Conservation (phyloP, 257 asterid genomes). For the Solanum tacnaense region DNA sequence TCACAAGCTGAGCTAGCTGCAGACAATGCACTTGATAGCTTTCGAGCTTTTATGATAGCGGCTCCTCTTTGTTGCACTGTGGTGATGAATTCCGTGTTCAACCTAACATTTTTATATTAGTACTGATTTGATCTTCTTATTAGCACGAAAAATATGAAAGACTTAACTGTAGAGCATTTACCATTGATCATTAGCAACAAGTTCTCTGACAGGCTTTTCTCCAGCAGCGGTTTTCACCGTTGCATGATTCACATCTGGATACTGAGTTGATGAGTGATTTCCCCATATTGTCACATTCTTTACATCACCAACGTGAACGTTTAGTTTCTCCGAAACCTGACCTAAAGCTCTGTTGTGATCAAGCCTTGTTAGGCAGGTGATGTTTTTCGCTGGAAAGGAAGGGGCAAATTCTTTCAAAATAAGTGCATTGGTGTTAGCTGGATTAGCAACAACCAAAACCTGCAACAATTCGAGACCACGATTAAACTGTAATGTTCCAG, state of each 20-base stretch:
- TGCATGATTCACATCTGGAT: constrained; percentile 75
- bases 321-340: constrained; percentile 48
- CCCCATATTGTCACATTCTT: constrained; percentile 87
- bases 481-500: neutral
- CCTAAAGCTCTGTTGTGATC: constrained; percentile 77
- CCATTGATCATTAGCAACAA: constrained; percentile 54
- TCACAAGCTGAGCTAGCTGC: constrained; percentile 89
- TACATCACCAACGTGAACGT: constrained; percentile 50
- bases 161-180: neutral
- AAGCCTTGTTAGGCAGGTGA: constrained; percentile 76
- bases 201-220: constrained; percentile 29
- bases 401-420: constrained; percentile 69
- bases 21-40: constrained; percentile 70
- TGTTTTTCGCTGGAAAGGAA: constrained; percentile 56
- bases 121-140: neutral
- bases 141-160: neutral
- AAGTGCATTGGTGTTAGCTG: constrained; percentile 79
- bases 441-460: constrained; percentile 82
- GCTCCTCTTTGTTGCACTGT: constrained; percentile 65
- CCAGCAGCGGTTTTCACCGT: constrained; percentile 29
- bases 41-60: constrained; percentile 64
- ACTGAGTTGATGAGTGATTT: constrained; percentile 81
- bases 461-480: constrained; percentile 2
- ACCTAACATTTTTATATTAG: constrained; percentile 21
- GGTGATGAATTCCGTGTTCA: constrained; percentile 44